These are phyloP conservation scores for Leptosphaerulina australis DNA, from an alignment of 2,329 filamentous ascomycete species.

Conservation along the genomic window DNA sequence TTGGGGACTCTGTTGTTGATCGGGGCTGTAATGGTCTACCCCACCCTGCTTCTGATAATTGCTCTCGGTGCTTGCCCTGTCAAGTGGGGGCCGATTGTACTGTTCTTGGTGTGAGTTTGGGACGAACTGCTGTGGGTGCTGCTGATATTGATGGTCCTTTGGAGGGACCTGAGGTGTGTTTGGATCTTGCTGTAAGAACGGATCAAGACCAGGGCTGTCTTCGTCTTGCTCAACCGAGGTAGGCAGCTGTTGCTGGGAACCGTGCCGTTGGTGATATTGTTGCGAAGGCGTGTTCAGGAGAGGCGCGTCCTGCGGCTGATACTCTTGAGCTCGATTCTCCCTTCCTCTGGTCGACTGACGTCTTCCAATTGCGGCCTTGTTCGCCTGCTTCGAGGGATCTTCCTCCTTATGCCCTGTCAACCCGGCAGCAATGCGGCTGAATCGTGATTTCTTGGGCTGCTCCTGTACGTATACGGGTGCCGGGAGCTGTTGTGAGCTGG, in stretches of 20 bases:
- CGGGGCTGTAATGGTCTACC: constrained; percentile 49
- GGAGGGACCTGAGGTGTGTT: constrained; percentile 44
- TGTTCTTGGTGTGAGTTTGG: constrained; percentile 40
- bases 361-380: constrained; percentile 42
- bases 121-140: constrained; percentile 24
- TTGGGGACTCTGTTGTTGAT: constrained; percentile 41
- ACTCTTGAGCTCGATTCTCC: constrained; percentile 37
- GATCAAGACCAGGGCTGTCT: constrained; percentile 41
- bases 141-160: constrained; percentile 44
- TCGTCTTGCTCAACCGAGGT: constrained; percentile 49
- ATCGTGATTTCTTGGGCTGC: constrained; percentile 42
- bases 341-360: constrained; percentile 47
- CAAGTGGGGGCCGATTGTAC: constrained; percentile 47
- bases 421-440: constrained; percentile 42
- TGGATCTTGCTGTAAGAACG: constrained; percentile 46
- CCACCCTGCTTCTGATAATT: constrained; percentile 48
- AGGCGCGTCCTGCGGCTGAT: constrained; percentile 34
- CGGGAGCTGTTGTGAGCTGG: constrained; percentile 13
- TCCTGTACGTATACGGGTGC: constrained; percentile 20
- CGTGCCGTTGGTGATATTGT: constrained; percentile 37
- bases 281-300: constrained; percentile 28
- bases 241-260: constrained; percentile 44
- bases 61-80: constrained; percentile 48
- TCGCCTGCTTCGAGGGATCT: constrained; percentile 34
- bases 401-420: constrained; percentile 42